Evolutionary conservation across 768 basidiomycete genomes (phyloP).

Genomic region (Leucosporidium yakuticum): DNA sequence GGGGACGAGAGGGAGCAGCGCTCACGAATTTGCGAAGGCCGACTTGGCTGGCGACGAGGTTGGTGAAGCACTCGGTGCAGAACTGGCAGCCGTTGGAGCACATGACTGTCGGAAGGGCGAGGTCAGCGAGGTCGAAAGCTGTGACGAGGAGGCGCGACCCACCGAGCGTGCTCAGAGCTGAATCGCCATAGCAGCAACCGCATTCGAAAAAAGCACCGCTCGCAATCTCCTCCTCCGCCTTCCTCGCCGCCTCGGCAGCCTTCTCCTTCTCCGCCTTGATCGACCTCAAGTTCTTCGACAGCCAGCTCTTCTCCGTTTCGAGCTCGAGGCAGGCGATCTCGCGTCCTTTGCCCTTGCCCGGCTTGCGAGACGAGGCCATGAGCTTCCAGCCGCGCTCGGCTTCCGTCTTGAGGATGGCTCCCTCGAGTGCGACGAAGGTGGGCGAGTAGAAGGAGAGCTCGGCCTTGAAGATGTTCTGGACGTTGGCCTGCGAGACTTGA

Average conservation of each 20-base stretch:
- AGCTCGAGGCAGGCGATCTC: neutral
- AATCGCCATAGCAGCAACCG: conserved; percentile 37
- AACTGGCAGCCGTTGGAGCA: conserved; percentile 34
- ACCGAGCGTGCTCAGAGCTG: conserved; percentile 18
- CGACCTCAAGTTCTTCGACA: neutral
- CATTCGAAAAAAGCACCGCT: conserved; percentile 32
- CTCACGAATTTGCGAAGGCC: conserved; percentile 33
- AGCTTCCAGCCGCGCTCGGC: conserved; percentile 2
- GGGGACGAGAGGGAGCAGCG: neutral
- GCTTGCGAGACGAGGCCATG: conserved; percentile 8
- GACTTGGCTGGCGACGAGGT: conserved; percentile 27
- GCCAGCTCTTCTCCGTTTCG: conserved; percentile 5
- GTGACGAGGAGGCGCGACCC: neutral
- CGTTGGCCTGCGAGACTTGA: conserved; percentile 7
- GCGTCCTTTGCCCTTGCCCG: conserved; percentile 13
- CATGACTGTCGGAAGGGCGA: neutral
- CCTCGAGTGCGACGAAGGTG: conserved; percentile 16
- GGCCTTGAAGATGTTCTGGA: conserved; percentile 16
- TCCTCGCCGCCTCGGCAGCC: conserved; percentile 7
- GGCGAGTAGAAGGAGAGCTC: conserved; percentile 24
- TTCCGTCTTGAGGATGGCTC: neutral
- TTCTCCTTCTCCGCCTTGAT: neutral
- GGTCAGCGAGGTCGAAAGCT: neutral
- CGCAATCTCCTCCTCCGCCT: conserved; percentile 10
- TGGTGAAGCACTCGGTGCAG: conserved; percentile 34